Conservation (phyloP, 179 eudicot genomes). For the Silene coronaria region DNA sequence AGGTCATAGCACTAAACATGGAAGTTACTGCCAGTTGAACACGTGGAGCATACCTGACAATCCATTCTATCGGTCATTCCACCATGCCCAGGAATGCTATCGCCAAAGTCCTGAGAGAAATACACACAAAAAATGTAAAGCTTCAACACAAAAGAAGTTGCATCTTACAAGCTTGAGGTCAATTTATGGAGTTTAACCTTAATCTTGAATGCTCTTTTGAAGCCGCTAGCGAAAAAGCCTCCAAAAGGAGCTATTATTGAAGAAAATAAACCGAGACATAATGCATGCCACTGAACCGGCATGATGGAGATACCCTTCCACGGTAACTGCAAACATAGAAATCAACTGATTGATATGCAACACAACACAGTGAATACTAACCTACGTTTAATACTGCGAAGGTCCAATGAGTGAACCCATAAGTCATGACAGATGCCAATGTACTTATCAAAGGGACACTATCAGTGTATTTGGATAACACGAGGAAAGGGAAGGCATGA, state of each 20-base stretch:
- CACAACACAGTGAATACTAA: not conserved
- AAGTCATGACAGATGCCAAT: too few species aligned
- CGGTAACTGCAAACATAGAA: constrained; percentile 51
- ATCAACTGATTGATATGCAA: constrained; percentile 10
- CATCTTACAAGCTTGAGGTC: not conserved
- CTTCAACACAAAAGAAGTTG: not conserved
- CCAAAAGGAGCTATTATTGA: constrained; percentile 98
- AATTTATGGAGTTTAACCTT: constrained; percentile 43
- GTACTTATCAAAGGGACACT: too few species aligned
- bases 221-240: constrained; percentile 96
- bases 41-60: constrained; percentile 61
- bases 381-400: not conserved
- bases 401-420: not conserved
- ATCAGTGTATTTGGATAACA: too few species aligned
- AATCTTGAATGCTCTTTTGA: constrained; percentile 94
- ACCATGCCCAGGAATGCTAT: constrained; percentile 98
- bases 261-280: constrained; percentile 79
- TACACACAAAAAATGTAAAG: not conserved
- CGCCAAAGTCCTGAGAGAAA: constrained; percentile 80
- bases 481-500: too few species aligned
- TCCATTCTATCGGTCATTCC: constrained; percentile 99
- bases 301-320: constrained; percentile 64
- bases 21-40: not conserved
- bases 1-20: not conserved
- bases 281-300: constrained; percentile 93